Percentiles rank a stretch among this genome's conserved stretches.
phyloP scores from a whole-genome alignment of 352 stramenopile genomes.

The Albugo laibachii region DNA sequence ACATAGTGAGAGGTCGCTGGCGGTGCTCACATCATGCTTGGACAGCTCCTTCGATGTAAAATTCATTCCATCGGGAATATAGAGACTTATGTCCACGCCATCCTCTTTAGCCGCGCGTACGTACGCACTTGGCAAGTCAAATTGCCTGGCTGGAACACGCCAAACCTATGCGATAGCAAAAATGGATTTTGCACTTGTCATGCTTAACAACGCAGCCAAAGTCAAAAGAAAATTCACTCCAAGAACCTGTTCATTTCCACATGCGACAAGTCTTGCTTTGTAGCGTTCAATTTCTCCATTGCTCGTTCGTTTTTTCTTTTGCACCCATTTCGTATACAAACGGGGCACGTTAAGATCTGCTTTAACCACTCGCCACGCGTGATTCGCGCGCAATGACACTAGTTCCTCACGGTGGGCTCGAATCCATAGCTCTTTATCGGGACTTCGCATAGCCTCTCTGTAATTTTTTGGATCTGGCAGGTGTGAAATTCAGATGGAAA shows the following conservation, averaged over 20 bases:
- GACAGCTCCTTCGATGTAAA: background rate
- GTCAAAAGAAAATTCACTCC: background rate
- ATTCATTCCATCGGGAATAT: background rate
- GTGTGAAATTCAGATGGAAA: background rate
- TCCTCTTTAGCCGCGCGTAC: slow-evolving; percentile 1
- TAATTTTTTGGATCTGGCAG: background rate
- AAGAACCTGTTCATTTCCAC: background rate
- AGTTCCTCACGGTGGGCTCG: no score
- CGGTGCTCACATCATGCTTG: background rate
- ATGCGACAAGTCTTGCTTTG: background rate
- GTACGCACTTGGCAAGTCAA: slow-evolving; percentile 3
- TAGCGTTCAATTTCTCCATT: background rate
- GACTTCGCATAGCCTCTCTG: background rate
- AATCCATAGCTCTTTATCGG: background rate
- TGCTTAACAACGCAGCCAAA: background rate
- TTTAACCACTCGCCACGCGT: background rate
- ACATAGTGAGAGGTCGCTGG: background rate
- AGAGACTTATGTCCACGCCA: slow-evolving; percentile 1
- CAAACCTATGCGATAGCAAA: background rate
- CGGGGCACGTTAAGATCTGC: background rate
- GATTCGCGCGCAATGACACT: background rate
- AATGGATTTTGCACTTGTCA: slow-evolving; percentile 1
- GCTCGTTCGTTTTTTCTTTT: background rate
- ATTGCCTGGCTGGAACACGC: background rate
- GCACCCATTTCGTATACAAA: background rate